A percentile compares a stretch with the other conserved stretches of the same genome.
Evolutionary conservation across 2,329 filamentous ascomycete genomes (phyloP).

Genomic region (Thermochaetoides dissita): DNA sequence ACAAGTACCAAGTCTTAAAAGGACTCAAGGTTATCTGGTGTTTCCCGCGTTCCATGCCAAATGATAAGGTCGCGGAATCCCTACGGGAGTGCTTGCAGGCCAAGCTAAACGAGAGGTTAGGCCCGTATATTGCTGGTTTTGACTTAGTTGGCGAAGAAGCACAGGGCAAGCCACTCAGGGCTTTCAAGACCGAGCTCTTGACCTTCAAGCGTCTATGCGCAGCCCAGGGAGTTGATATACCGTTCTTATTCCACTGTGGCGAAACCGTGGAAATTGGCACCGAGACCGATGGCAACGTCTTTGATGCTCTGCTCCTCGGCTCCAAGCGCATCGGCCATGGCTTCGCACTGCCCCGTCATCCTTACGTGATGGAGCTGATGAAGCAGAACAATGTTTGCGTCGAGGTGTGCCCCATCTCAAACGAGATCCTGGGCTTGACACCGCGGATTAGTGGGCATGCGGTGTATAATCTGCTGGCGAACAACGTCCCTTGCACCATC

Average conservation of each 20-base stretch:
- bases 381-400: conserved; percentile 50
- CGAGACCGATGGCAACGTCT: conserved; percentile 52
- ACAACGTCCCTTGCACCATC: conserved; percentile 58
- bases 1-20: conserved; percentile 34
- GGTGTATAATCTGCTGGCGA: conserved; percentile 55
- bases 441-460: conserved; percentile 50
- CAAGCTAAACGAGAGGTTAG: conserved; percentile 35
- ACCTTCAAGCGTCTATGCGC: conserved; percentile 41
- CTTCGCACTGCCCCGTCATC: conserved; percentile 54
- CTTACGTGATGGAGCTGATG: conserved; percentile 51
- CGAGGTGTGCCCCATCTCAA: conserved; percentile 67
- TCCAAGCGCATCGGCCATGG: conserved; percentile 62
- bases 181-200: conserved; percentile 41
- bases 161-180: conserved; percentile 42
- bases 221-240: conserved; percentile 38
- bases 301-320: conserved; percentile 51
- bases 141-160: conserved; percentile 58
- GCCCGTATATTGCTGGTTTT: conserved; percentile 53
- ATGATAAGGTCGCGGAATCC: conserved; percentile 32
- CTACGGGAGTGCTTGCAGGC: conserved; percentile 48
- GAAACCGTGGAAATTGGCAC: conserved; percentile 56
- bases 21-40: conserved; percentile 61
- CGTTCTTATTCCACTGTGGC: conserved; percentile 64
- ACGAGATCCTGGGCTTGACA: conserved; percentile 59
- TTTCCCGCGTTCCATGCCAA: conserved; percentile 47